Evolutionary conservation across 352 stramenopile species (phyloP).

Genomic region (Phytophthora palmivora): DNA sequence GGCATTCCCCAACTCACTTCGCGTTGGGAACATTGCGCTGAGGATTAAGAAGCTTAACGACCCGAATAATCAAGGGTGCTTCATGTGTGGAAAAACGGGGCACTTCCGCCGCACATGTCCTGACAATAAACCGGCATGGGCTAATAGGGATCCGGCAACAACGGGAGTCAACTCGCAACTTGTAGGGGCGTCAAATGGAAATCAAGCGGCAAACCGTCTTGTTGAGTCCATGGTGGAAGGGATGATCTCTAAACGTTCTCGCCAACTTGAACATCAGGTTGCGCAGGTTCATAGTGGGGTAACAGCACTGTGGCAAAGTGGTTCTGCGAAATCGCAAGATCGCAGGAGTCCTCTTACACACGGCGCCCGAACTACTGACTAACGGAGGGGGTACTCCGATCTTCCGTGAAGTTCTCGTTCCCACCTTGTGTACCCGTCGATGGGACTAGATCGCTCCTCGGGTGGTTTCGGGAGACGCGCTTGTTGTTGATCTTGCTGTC

Average conservation of each 20-base stretch:
- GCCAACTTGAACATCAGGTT: background rate
- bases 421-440: no score
- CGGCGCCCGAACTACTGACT: no score
- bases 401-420: no score
- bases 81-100: background rate
- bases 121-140: no score
- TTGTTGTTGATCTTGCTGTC: no score
- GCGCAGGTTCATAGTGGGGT: background rate
- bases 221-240: conserved; percentile 4
- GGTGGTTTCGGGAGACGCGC: no score
- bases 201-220: background rate
- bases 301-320: no score
- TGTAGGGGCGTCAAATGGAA: background rate
- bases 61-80: background rate
- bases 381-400: no score
- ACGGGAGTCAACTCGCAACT: background rate
- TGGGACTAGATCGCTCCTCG: no score
- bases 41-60: background rate
- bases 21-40: background rate
- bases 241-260: background rate
- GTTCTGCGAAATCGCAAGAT: no score
- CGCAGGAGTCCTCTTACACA: no score
- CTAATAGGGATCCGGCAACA: background rate
- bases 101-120: background rate
- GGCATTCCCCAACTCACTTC: background rate